These are phyloP conservation scores for Olyra latifolia DNA, from an alignment of 176 grass and related monocot species.

Conservation along the genomic window DNA sequence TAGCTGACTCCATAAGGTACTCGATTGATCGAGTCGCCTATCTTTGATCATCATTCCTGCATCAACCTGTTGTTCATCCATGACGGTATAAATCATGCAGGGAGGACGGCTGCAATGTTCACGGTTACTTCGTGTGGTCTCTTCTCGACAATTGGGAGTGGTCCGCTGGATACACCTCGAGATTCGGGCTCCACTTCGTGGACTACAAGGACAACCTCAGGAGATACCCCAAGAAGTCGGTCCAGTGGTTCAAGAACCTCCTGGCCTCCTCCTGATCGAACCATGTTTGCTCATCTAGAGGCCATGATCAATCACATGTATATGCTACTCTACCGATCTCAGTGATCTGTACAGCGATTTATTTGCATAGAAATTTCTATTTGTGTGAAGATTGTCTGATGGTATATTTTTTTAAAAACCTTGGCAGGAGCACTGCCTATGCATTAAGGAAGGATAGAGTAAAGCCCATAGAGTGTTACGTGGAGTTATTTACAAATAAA, in stretches of 20 bases:
- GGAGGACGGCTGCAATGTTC: conserved; percentile 68
- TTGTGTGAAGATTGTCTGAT: too few relatives aligned
- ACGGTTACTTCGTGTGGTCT: conserved; percentile 77
- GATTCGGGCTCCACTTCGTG: conserved; percentile 62
- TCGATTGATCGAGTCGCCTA: not conserved
- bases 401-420: too few relatives aligned
- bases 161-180: conserved; percentile 66
- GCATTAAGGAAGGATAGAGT: too few relatives aligned
- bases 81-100: conserved; percentile 6
- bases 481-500: too few relatives aligned
- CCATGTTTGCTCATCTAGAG: not conserved
- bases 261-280: conserved; percentile 36
- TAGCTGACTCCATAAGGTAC: conserved; percentile 64
- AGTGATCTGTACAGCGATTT: not conserved
- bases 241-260: conserved; percentile 72
- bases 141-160: conserved; percentile 88
- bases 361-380: too few relatives aligned
- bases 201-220: conserved; percentile 64
- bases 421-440: too few relatives aligned
- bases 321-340: not conserved
- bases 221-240: conserved; percentile 78
- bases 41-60: not conserved
- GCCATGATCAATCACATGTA: not conserved
- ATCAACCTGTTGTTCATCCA: not conserved
- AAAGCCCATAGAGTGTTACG: too few relatives aligned